phyloP scores from a whole-genome alignment of 768 basidiomycete genomes.

The Astraeus odoratus region DNA sequence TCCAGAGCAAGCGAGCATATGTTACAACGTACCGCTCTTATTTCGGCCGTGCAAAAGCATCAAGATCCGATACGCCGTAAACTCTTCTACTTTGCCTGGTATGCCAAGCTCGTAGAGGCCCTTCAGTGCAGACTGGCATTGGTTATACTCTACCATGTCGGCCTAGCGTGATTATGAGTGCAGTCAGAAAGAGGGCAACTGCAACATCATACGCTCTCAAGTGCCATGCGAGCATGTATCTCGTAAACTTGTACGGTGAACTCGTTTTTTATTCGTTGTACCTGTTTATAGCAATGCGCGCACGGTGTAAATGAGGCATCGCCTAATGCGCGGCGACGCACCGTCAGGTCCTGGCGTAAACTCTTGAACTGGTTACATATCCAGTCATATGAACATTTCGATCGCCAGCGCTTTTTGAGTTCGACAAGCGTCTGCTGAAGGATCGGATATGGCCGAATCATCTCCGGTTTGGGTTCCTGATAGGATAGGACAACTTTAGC shows the following conservation, averaged over 20 bases:
- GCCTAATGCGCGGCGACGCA: constrained; percentile 37
- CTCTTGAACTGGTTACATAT: constrained; percentile 99
- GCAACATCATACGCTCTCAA: constrained; percentile 64
- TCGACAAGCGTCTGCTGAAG: constrained; percentile 80
- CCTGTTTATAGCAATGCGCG: constrained; percentile 51
- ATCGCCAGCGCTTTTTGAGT: constrained; percentile 83
- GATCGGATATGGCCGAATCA: constrained; percentile 83
- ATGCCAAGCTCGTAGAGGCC: constrained; percentile 91
- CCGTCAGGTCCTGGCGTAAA: constrained; percentile 93
- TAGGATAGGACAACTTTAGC: constrained; percentile 6
- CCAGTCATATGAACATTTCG: constrained; percentile 72
- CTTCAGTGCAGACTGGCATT: constrained; percentile 89
- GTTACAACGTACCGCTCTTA: constrained; percentile 66
- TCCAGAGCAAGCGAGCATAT: not conserved
- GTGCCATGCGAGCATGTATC: constrained; percentile 94
- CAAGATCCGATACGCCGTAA: constrained; percentile 94
- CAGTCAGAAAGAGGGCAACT: constrained; percentile 3
- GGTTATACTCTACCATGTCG: constrained; percentile 98
- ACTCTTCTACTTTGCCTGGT: constrained; percentile 89
- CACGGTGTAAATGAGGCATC: constrained; percentile 7
- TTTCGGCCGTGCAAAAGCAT: constrained; percentile 94
- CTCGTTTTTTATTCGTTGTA: constrained; percentile 97
- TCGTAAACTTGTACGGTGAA: constrained; percentile 98
- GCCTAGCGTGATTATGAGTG: constrained; percentile 42
- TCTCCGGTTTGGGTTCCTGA: constrained; percentile 93